phyloP scores from a whole-genome alignment of 345 rosid species.

The Pistacia integerrima region DNA sequence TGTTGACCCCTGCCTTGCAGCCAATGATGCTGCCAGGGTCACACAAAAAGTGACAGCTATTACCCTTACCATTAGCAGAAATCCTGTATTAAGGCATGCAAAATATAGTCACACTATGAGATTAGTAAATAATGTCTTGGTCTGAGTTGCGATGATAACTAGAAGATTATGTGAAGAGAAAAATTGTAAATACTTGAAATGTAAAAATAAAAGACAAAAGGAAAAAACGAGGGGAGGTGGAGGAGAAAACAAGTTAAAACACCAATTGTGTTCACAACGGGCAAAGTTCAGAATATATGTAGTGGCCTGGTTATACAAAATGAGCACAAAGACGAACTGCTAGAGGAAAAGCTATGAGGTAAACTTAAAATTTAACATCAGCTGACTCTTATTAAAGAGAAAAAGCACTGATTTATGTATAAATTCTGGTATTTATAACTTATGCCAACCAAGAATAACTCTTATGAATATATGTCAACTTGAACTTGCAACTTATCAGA shows the following conservation, averaged over 20 bases:
- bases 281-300: background rate
- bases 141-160: background rate
- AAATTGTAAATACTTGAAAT: background rate
- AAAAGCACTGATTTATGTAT: background rate
- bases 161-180: background rate
- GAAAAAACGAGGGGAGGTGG: too few relatives aligned
- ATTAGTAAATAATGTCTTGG: background rate
- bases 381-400: background rate
- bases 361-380: background rate
- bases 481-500: background rate
- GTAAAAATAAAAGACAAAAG: background rate
- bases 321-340: background rate
- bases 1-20: constrained; percentile 56
- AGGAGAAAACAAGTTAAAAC: background rate
- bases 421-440: background rate
- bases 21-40: constrained; percentile 69
- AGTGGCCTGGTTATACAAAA: background rate
- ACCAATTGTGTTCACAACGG: background rate
- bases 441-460: background rate
- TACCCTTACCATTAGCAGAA: constrained; percentile 53
- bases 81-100: constrained; percentile 35
- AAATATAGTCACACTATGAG: constrained; percentile 14
- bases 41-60: constrained; percentile 61
- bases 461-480: background rate
- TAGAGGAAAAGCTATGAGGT: background rate